Percentiles rank a stretch among this genome's conserved stretches.
Conservation (phyloP, 1,284 basidiomycete species). For the Cystobasidiaceae sp. region DNA sequence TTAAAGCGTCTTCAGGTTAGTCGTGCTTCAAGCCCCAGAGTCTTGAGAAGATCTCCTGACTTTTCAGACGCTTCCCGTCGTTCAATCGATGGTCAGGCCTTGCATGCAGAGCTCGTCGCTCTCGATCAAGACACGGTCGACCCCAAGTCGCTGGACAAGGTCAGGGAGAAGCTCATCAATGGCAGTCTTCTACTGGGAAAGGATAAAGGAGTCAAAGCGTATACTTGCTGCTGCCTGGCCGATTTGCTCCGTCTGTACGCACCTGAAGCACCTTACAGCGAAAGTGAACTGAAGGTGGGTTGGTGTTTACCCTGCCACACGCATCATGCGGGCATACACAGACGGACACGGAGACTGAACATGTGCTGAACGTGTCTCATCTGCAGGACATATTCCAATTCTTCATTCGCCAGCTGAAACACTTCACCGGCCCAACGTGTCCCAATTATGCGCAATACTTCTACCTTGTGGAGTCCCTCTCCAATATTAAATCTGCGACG, state of each 20-base stretch:
- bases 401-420: conserved; percentile 77
- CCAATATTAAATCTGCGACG: conserved; percentile 89
- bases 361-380: too few relatives aligned
- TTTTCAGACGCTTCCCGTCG: background rate
- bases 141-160: conserved; percentile 60
- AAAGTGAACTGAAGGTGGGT: conserved; percentile 63
- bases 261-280: conserved; percentile 92
- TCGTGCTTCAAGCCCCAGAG: too few relatives aligned
- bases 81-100: conserved; percentile 45
- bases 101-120: conserved; percentile 73
- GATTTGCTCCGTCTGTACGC: conserved; percentile 91
- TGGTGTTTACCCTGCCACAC: too few relatives aligned
- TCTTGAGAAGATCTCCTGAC: background rate
- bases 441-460: conserved; percentile 83
- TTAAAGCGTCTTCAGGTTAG: conserved; percentile 70
- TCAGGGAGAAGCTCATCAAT: conserved; percentile 73
- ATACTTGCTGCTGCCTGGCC: conserved; percentile 87
- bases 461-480: conserved; percentile 82
- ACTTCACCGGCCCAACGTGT: conserved; percentile 55
- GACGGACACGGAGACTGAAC: too few relatives aligned
- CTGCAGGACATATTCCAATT: conserved; percentile 86
- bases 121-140: conserved; percentile 87
- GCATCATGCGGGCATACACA: too few relatives aligned
- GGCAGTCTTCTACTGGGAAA: conserved; percentile 75
- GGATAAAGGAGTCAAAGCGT: conserved; percentile 88